Conservation (phyloP, 768 basidiomycete species). For the Steccherinum ochraceum region DNA sequence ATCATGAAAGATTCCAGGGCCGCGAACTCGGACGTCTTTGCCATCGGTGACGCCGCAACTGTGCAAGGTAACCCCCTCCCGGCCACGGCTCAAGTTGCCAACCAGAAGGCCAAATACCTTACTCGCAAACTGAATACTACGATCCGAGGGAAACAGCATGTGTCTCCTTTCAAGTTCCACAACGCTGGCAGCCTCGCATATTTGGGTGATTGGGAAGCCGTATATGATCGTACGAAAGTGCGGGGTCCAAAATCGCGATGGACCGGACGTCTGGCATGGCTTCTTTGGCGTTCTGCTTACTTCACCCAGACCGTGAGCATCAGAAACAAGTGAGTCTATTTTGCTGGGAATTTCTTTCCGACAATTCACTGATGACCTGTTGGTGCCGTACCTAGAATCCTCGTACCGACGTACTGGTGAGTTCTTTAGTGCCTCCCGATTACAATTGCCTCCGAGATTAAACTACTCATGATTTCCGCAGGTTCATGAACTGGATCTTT, state of each 20-base stretch:
- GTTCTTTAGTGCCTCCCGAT: slow-evolving; percentile 15
- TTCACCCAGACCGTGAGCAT: slow-evolving; percentile 70
- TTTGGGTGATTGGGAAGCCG: slow-evolving; percentile 76
- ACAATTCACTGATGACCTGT: slow-evolving; percentile 6
- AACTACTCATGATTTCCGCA: slow-evolving; percentile 16
- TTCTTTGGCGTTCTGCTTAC: slow-evolving; percentile 78
- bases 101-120: slow-evolving; percentile 69
- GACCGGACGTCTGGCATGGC: slow-evolving; percentile 66
- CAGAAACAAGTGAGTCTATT: slow-evolving; percentile 54
- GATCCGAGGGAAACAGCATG: slow-evolving; percentile 37
- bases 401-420: slow-evolving; percentile 63
- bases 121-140: slow-evolving; percentile 60
- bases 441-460: background rate
- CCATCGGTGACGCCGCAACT: slow-evolving; percentile 72
- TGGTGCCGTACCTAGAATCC: slow-evolving; percentile 35
- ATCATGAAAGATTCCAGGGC: slow-evolving; percentile 41
- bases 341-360: background rate
- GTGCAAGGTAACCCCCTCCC: slow-evolving; percentile 57
- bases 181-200: slow-evolving; percentile 77
- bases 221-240: slow-evolving; percentile 56
- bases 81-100: slow-evolving; percentile 85
- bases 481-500: slow-evolving; percentile 77
- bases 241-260: slow-evolving; percentile 45
- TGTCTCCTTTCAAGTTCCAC: slow-evolving; percentile 60
- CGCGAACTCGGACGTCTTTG: slow-evolving; percentile 66